Base-by-base conservation (phyloP, 345 rosid species). In the Trapa incisa region DNA sequence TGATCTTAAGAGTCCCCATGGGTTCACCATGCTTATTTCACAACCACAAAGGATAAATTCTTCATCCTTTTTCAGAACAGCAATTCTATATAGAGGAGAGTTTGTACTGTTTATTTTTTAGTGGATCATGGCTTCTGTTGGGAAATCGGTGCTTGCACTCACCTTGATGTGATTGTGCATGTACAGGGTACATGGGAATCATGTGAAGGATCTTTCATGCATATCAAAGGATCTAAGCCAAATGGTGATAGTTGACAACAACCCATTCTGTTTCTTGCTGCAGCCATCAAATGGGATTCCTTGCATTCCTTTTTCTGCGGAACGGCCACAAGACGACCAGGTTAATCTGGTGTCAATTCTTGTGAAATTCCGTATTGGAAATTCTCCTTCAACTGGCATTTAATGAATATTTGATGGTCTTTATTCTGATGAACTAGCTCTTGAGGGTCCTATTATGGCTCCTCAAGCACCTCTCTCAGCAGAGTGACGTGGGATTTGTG, bases 201-300 rank as follows among this genome's bases (percentile, higher is more conserved):
- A 89, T 60, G 93, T 95, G 74, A 95, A 95, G 86, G 99, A 95
- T 80, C 85, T 95, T 48, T 79, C 92, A 29, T 80, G 89, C 82
- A 29, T 86, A 62, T 83, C 99, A 7, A 87, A 82, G 78, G 82
- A 95, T 79, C 82, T 89, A 70, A 61, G 79, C 69, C 84, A 96
- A 64, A 82, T 84, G 53, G 99, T 94, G 54, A 85, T 94, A 14
- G 96, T 94, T 14, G 99, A 95, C 76, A 91, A 95, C 78, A 91
- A 91, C 70, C 99, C 99, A 0, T 95, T 91, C 85, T 91, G 99
- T 79, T 91, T 94, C 83, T 71, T 94, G 72, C 71, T 95, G 75
- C 99, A 95, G 75, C 99, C 99, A 33, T 58, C 85, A 6, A 95
- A 95, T 68, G 99, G 99, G 68, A 95, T 95, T 75, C 99, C 99